Conservation (phyloP, 1,284 basidiomycete genomes). For the Apiotrichum akiyoshidainum region DNA sequence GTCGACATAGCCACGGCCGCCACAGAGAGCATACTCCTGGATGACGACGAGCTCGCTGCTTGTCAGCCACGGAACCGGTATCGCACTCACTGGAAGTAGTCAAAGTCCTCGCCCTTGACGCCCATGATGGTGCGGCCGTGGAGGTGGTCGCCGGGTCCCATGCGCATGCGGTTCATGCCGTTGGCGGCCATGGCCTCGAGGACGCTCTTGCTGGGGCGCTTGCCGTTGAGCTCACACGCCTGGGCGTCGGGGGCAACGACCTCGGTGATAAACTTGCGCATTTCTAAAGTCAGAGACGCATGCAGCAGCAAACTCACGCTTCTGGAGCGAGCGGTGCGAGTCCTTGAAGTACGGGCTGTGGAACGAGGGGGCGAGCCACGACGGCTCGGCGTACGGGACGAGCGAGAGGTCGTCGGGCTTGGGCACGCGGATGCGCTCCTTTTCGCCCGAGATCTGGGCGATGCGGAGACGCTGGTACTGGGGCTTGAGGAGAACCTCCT, state of each 20-base stretch:
- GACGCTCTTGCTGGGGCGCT: conserved; percentile 56
- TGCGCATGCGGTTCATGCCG: conserved; percentile 84
- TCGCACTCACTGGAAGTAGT: conserved; percentile 61
- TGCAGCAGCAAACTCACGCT: conserved; percentile 21
- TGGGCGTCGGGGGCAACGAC: conserved; percentile 56
- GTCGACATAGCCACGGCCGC: conserved; percentile 69
- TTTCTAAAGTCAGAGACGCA: conserved; percentile 8
- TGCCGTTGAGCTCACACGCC: conserved; percentile 72
- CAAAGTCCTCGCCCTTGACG: conserved; percentile 82
- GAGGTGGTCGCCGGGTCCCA: conserved; percentile 75
- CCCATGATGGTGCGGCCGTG: conserved; percentile 77
- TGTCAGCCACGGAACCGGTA: background rate
- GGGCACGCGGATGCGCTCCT: conserved; percentile 58
- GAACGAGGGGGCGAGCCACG: conserved; percentile 74
- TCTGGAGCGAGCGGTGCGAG: conserved; percentile 52
- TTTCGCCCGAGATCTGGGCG: conserved; percentile 66
- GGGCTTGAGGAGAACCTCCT: conserved; percentile 70
- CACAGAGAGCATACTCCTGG: conserved; percentile 76
- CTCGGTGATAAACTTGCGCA: conserved; percentile 59
- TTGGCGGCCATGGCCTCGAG: conserved; percentile 54
- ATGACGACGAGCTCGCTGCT: conserved; percentile 69
- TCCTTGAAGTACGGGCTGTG: conserved; percentile 81
- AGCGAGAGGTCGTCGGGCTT: conserved; percentile 58
- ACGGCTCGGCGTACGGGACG: conserved; percentile 82
- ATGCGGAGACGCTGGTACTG: conserved; percentile 70